Evolutionary conservation across 345 rosid species (phyloP), one percentile per base, ranked within the genome.

Genomic region (Eucalyptus erythrocorys): DNA sequence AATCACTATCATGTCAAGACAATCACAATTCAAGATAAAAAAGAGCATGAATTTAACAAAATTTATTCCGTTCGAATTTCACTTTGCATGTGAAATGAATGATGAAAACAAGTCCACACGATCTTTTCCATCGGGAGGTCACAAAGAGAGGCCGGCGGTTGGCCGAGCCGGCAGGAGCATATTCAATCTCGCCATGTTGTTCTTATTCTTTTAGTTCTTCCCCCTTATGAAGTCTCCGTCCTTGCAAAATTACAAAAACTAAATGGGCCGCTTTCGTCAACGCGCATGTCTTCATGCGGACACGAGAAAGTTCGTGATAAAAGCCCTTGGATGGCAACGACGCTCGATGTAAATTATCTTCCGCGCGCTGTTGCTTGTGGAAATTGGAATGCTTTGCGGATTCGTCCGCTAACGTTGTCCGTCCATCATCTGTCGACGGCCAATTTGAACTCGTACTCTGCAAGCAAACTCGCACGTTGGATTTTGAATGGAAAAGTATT

Each of bases 51-150:
- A 7, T 64, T n/a, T n/a, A 19, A 7, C 21, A 27, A 61, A 61
- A 0, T 30, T 4, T 61, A 1, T 61, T 30, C 3, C 2, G 3
- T 66, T 66, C 3, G 2, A 15, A n/a, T 66, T 32, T 16, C 37
- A 66, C 37, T n/a, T 15, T 4, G 10, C 40, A 66, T 13, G 76
- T n/a, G 37, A n/a, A 9, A n/a, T n/a, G 19, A n/a, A 14, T 5
- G 17, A 66, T 3, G 71, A 30, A 61, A 49, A 12, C 1, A 16
- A 16, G 21, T 49, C 53, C 8, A 2, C 9, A 13, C 1, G 5
- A n/a, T 64, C 32, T 64, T 14, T n/a, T 64, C 19, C 2, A 4
- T 10, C 3, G 2, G 37, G 24, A n/a, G 24, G 6, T 34, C 8
- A 30, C 4, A 30, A 8, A 4, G 79, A 15, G 10, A 34, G 43